Evolutionary conservation across 2,329 filamentous ascomycete genomes (phyloP).

Genomic region (Scedosporium minutisporum): DNA sequence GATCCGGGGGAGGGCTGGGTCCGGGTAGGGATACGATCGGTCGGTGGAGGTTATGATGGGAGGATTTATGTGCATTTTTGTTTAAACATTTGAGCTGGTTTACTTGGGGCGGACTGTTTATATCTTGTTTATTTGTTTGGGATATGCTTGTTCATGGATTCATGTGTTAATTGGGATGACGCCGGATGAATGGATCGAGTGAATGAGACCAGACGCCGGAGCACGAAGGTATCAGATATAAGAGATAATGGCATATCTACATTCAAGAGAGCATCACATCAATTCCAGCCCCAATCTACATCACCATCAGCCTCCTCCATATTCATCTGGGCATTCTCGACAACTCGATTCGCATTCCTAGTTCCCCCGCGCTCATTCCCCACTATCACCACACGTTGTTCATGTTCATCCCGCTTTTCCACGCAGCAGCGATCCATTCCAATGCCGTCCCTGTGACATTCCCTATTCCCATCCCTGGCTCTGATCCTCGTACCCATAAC

Average conservation of each 20-base stretch:
- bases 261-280: too few relatives aligned
- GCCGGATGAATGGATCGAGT: too few relatives aligned
- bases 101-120: not conserved
- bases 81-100: not conserved
- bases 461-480: too few relatives aligned
- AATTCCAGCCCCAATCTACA: too few relatives aligned
- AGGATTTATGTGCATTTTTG: not conserved
- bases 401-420: not conserved
- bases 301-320: not conserved
- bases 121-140: too few relatives aligned
- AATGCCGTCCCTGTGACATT: too few relatives aligned
- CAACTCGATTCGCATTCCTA: not conserved
- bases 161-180: too few relatives aligned
- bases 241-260: too few relatives aligned
- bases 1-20: constrained; percentile 31
- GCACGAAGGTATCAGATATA: too few relatives aligned
- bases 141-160: too few relatives aligned
- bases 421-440: not conserved
- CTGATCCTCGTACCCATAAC: not conserved
- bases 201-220: too few relatives aligned
- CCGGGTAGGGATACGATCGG: not conserved
- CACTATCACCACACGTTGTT: not conserved
- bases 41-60: not conserved
- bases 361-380: not conserved
- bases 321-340: not conserved